phyloP scores from a whole-genome alignment of 306 rosid genomes.

The Benincasa hispida region DNA sequence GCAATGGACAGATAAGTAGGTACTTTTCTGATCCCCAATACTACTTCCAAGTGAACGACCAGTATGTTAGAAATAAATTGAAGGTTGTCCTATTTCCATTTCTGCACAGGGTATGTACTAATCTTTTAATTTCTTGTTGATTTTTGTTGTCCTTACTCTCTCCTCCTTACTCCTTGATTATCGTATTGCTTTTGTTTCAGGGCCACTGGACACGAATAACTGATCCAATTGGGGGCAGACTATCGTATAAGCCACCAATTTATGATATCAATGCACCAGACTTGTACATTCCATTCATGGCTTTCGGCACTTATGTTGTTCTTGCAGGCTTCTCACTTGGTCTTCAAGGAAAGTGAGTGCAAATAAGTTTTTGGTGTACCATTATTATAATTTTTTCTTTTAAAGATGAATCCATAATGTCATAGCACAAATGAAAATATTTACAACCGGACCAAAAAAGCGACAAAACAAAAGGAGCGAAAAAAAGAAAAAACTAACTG shows the following conservation, averaged over 20 bases:
- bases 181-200: constrained; percentile 30
- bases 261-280: constrained; percentile 98
- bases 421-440: background rate
- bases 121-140: background rate
- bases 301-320: constrained; percentile 87
- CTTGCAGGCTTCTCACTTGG: constrained; percentile 96
- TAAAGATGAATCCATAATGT: background rate
- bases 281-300: constrained; percentile 89
- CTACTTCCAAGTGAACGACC: constrained; percentile 96
- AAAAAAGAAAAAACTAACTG: background rate
- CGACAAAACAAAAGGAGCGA: background rate
- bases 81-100: constrained; percentile 91
- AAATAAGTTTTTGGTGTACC: background rate
- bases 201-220: constrained; percentile 98
- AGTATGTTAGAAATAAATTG: constrained; percentile 87
- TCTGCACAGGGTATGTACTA: constrained; percentile 74
- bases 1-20: constrained; percentile 59
- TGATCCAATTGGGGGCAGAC: constrained; percentile 96
- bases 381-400: background rate
- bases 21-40: constrained; percentile 94
- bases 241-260: constrained; percentile 85
- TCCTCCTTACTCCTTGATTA: background rate
- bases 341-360: constrained; percentile 71
- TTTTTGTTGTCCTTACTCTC: background rate
- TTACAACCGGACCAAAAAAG: background rate